Percentiles rank a stretch among this genome's conserved stretches.
These are phyloP conservation scores for Bertia moriformis DNA, from an alignment of 2,329 filamentous ascomycete genomes.

Conservation along the genomic window DNA sequence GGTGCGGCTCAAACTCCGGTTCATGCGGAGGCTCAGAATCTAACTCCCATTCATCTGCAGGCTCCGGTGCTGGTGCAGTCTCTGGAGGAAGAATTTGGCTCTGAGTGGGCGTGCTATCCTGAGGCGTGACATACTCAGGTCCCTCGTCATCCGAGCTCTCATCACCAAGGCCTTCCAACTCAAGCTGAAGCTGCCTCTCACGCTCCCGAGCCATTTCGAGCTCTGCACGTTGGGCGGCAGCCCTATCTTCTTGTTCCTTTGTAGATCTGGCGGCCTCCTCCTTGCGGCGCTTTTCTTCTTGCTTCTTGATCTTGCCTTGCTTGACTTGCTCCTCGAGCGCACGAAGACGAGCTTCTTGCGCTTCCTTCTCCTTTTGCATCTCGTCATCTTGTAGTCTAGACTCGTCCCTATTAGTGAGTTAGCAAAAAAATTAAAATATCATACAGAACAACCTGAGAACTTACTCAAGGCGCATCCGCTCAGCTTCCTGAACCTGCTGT, in stretches of 20 bases:
- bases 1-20: neutral
- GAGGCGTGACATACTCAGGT: conserved; percentile 40
- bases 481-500: conserved; percentile 60
- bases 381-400: conserved; percentile 64
- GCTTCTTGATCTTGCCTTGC: conserved; percentile 86
- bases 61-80: neutral
- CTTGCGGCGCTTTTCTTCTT: conserved; percentile 85
- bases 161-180: conserved; percentile 63
- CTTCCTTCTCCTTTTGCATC: conserved; percentile 64
- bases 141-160: conserved; percentile 70
- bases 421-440: conserved; percentile 38
- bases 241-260: conserved; percentile 73
- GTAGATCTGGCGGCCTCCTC: conserved; percentile 76
- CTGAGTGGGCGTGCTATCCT: conserved; percentile 50
- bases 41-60: neutral
- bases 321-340: conserved; percentile 88
- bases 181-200: conserved; percentile 75
- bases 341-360: conserved; percentile 67
- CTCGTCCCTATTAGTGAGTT: conserved; percentile 5
- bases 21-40: neutral
- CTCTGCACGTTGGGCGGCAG: conserved; percentile 76
- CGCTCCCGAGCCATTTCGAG: conserved; percentile 82
- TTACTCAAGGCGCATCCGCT: conserved; percentile 70
- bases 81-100: conserved; percentile 30
- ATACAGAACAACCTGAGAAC: conserved; percentile 64